These are phyloP conservation scores for Zizania latifolia DNA, from an alignment of 176 grass and related monocot species.

Conservation along the genomic window DNA sequence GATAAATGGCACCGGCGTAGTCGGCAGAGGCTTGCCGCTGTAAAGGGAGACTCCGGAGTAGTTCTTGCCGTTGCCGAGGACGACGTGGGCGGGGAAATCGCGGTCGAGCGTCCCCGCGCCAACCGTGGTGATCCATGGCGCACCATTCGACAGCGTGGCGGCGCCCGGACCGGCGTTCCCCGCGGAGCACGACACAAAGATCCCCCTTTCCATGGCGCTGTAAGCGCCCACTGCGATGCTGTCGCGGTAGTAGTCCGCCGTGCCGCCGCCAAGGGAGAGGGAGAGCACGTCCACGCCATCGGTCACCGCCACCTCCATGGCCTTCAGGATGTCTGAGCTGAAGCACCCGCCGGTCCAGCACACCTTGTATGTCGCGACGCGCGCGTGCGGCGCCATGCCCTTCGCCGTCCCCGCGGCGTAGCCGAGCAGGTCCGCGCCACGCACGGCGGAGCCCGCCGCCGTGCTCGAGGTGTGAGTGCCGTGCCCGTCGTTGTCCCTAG, in stretches of 20 bases:
- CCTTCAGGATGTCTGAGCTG: conserved; percentile 90
- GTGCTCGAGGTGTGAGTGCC: conserved; percentile 90
- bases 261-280: conserved; percentile 78
- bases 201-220: conserved; percentile 81
- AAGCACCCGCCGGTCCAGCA: conserved; percentile 94
- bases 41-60: conserved; percentile 76
- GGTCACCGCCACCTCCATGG: conserved; percentile 80
- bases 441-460: conserved; percentile 57
- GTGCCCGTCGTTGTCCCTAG: conserved; percentile 89
- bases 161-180: conserved; percentile 70
- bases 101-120: conserved; percentile 85
- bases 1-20: conserved; percentile 47
- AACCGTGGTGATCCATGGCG: conserved; percentile 95
- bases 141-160: conserved; percentile 70
- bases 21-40: conserved; percentile 56
- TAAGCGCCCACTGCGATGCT: conserved; percentile 82
- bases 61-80: conserved; percentile 68
- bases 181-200: conserved; percentile 76
- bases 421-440: conserved; percentile 53
- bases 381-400: conserved; percentile 72
- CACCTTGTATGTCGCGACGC: conserved; percentile 85
- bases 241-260: conserved; percentile 71
- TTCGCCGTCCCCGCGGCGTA: conserved; percentile 72
- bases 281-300: conserved; percentile 86
- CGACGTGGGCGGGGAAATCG: conserved; percentile 68